A percentile compares a stretch with the other conserved stretches of the same genome.
phyloP scores from a whole-genome alignment of 768 basidiomycete species.

The Kwoniella dejecticola region DNA sequence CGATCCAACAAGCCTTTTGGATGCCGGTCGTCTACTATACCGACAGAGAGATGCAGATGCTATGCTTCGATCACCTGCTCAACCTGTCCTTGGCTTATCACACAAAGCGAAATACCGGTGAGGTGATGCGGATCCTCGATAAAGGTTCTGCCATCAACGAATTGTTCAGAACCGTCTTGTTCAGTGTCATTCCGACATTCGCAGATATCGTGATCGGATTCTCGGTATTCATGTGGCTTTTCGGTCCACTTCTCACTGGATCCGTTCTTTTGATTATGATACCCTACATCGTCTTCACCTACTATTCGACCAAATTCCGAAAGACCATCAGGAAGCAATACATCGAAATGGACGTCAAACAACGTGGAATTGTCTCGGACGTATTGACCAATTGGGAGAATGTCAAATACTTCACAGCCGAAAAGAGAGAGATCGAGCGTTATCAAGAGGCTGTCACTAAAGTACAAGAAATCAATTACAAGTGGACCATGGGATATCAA shows the following conservation, averaged over 20 bases:
- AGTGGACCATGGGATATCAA: slow-evolving; percentile 73
- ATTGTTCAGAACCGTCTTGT: slow-evolving; percentile 75
- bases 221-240: slow-evolving; percentile 52
- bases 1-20: slow-evolving; percentile 60
- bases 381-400: slow-evolving; percentile 61
- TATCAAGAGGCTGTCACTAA: slow-evolving; percentile 71
- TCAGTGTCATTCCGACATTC: slow-evolving; percentile 79
- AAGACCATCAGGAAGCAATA: slow-evolving; percentile 73
- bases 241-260: slow-evolving; percentile 57
- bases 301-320: slow-evolving; percentile 69
- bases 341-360: slow-evolving; percentile 79
- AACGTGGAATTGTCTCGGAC: slow-evolving; percentile 67
- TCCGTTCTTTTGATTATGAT: slow-evolving; percentile 74
- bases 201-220: slow-evolving; percentile 65
- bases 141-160: slow-evolving; percentile 83
- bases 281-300: slow-evolving; percentile 56
- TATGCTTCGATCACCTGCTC: slow-evolving; percentile 83
- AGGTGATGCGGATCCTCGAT: slow-evolving; percentile 69
- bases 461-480: slow-evolving; percentile 74
- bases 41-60: slow-evolving; percentile 80
- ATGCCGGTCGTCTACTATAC: slow-evolving; percentile 87
- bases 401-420: slow-evolving; percentile 83
- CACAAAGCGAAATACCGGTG: slow-evolving; percentile 79
- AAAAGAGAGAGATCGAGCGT: slow-evolving; percentile 72
- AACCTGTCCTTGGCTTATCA: slow-evolving; percentile 84